Conservation (phyloP, 768 basidiomycete genomes). For the Russula earlei region DNA sequence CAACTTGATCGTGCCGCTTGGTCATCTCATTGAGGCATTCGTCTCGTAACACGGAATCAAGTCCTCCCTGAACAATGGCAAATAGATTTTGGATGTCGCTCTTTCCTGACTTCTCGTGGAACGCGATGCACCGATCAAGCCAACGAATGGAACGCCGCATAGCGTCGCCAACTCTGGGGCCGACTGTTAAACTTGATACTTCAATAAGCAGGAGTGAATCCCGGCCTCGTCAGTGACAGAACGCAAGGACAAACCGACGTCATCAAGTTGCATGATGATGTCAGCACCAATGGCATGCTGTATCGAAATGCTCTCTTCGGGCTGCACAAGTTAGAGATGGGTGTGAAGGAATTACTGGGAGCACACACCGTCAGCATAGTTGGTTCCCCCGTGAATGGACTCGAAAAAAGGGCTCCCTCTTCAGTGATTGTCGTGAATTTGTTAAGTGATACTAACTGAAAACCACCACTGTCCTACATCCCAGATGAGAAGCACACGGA, state of each 20-base stretch:
- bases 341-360: not conserved
- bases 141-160: conserved; percentile 84
- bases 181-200: conserved; percentile 67
- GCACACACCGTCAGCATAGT: conserved; percentile 70
- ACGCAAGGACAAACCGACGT: conserved; percentile 54
- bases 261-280: conserved; percentile 93
- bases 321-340: conserved; percentile 35
- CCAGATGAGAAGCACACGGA: not conserved
- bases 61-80: conserved; percentile 86
- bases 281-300: conserved; percentile 89
- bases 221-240: not conserved
- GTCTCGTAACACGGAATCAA: conserved; percentile 61
- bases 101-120: conserved; percentile 61
- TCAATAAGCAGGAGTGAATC: conserved; percentile 9
- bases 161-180: conserved; percentile 76
- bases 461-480: conserved; percentile 76
- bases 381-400: conserved; percentile 78
- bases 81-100: conserved; percentile 71
- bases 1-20: conserved; percentile 58
- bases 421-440: conserved; percentile 84
- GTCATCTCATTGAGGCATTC: conserved; percentile 78
- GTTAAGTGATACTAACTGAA: conserved; percentile 77
- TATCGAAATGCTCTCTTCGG: conserved; percentile 85
- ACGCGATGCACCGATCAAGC: conserved; percentile 80
- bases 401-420: conserved; percentile 77